Conservation (phyloP, 805 yeast species). For the Zygosaccharomyces bisporus region DNA sequence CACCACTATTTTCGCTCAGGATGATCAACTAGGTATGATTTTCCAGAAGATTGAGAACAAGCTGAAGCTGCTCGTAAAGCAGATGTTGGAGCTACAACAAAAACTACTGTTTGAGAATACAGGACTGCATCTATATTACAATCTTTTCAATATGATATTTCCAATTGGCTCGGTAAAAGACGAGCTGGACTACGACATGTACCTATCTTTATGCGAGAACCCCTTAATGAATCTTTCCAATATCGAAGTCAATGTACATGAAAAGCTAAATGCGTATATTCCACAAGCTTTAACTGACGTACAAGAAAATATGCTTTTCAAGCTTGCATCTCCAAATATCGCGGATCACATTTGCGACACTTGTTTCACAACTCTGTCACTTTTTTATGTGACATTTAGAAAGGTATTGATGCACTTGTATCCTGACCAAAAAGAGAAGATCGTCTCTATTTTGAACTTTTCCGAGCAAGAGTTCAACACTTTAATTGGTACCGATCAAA, state of each 20-base stretch:
- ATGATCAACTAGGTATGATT: conserved; percentile 28
- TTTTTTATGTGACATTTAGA: conserved; percentile 38
- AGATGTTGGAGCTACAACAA: conserved; percentile 45
- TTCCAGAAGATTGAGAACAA: conserved; percentile 34
- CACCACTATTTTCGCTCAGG: conserved; percentile 35
- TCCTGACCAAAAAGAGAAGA: conserved; percentile 29
- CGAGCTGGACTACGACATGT: conserved; percentile 59
- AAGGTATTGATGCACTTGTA: conserved; percentile 36
- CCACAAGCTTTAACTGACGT: conserved; percentile 60
- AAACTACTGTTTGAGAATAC: conserved; percentile 48
- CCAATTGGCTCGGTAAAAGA: conserved; percentile 48
- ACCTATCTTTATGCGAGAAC: conserved; percentile 62
- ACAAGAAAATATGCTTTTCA: conserved; percentile 52
- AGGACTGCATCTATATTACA: conserved; percentile 55
- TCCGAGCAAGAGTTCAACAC: conserved; percentile 54
- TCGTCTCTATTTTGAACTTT: conserved; percentile 27
- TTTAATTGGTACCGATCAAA: conserved; percentile 63
- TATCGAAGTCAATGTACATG: conserved; percentile 46
- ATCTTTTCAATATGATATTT: conserved; percentile 67
- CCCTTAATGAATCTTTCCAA: conserved; percentile 42
- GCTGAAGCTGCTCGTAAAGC: conserved; percentile 24
- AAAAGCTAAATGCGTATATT: conserved; percentile 39
- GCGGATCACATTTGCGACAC: conserved; percentile 51
- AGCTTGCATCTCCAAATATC: conserved; percentile 59
- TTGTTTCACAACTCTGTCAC: conserved; percentile 48